A percentile compares a stretch with the other conserved stretches of the same genome.
These are phyloP conservation scores for Rhodosporidiobolus sp. DNA, from an alignment of 768 basidiomycete genomes.

Conservation along the genomic window DNA sequence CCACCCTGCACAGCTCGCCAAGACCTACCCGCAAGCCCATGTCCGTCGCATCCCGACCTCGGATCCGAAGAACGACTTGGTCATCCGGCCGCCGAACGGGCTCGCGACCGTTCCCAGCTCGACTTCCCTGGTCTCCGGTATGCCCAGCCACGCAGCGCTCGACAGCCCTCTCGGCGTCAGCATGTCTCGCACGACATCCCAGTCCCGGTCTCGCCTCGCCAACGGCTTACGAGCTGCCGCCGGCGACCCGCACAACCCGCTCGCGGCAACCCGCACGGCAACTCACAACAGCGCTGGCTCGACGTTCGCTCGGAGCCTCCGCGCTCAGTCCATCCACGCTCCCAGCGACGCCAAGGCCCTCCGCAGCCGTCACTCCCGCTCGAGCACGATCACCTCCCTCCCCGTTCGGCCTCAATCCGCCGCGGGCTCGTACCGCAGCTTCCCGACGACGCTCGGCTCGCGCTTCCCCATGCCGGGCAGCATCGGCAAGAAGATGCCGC, in stretches of 20 bases:
- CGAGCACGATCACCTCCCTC: neutral
- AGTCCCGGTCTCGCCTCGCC: slow-evolving; percentile 10
- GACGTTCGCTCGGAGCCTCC: slow-evolving; percentile 26
- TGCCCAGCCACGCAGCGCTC: neutral
- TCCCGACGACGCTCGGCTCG: slow-evolving; percentile 15
- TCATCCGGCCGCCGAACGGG: slow-evolving; percentile 14
- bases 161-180: neutral
- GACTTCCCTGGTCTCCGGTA: slow-evolving; percentile 13
- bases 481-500: slow-evolving; percentile 33
- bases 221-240: neutral
- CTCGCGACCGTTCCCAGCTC: slow-evolving; percentile 14
- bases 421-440: slow-evolving; percentile 11
- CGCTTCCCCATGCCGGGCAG: slow-evolving; percentile 6
- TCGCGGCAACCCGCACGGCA: neutral
- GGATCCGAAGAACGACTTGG: slow-evolving; percentile 24
- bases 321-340: slow-evolving; percentile 13
- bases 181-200: neutral
- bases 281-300: slow-evolving; percentile 9
- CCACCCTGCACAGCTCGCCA: neutral
- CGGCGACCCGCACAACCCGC: slow-evolving; percentile 1
- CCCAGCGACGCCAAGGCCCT: slow-evolving; percentile 11
- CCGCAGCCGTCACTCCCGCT: slow-evolving; percentile 5
- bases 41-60: slow-evolving; percentile 23
- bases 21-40: slow-evolving; percentile 28
- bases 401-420: slow-evolving; percentile 7